phyloP scores from a whole-genome alignment of 495 filamentous ascomycete species.

The Xylaria scruposa region DNA sequence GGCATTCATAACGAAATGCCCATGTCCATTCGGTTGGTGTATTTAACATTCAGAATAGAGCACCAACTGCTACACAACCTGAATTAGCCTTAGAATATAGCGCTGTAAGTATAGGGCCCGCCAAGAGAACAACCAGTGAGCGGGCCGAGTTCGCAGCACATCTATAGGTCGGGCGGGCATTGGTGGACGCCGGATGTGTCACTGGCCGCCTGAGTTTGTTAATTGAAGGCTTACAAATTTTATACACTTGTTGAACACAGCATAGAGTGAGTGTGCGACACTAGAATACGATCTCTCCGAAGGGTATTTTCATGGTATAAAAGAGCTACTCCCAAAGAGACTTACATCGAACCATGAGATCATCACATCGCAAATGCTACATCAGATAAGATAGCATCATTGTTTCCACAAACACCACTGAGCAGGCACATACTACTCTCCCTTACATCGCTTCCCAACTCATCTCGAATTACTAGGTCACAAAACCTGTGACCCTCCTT shows the following conservation, averaged over 20 bases:
- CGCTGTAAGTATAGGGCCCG: neutral
- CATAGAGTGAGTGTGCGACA: neutral
- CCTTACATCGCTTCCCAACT: neutral
- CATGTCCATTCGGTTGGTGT: neutral
- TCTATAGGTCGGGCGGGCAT: neutral
- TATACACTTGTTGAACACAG: neutral
- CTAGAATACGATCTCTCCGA: neutral
- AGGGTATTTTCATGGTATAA: neutral
- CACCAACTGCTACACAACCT: too few species aligned
- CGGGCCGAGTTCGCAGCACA: constrained; percentile 12
- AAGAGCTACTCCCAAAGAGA: neutral
- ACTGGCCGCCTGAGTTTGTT: constrained; percentile 16
- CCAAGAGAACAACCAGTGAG: neutral
- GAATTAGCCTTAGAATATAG: neutral
- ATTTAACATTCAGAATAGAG: neutral
- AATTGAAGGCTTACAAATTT: constrained; percentile 21
- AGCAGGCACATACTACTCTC: neutral
- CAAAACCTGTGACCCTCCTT: too few species aligned
- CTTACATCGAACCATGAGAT: neutral
- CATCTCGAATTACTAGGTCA: neutral
- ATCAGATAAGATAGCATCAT: neutral
- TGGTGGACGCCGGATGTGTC: constrained; percentile 26
- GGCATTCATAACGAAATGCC: neutral
- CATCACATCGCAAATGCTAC: neutral
- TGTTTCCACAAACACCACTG: neutral